phyloP scores from a whole-genome alignment of 352 stramenopile species.

The Blastocystis sp. region DNA sequence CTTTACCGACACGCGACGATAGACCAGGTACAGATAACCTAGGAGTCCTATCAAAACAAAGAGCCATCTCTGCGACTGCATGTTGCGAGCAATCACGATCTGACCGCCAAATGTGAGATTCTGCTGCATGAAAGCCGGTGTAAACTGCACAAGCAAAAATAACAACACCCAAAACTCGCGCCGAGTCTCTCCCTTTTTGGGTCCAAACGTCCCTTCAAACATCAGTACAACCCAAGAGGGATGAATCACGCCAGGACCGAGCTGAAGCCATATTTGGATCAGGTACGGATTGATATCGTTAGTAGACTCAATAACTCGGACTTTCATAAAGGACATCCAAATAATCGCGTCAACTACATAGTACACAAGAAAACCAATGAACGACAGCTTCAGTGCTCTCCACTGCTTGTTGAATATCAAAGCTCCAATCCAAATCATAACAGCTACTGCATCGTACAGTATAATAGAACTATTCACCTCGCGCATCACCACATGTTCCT shows the following conservation, averaged over 20 bases:
- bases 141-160: constrained; percentile 50
- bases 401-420: constrained; percentile 21
- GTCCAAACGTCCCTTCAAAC: constrained; percentile 58
- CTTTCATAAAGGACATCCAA: constrained; percentile 11
- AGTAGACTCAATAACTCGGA: background rate
- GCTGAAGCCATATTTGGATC: constrained; percentile 41
- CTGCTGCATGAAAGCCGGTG: constrained; percentile 32
- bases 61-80: constrained; percentile 48
- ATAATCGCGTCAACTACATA: constrained; percentile 50
- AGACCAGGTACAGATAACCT: constrained; percentile 32
- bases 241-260: constrained; percentile 57
- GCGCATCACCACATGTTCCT: background rate
- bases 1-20: background rate
- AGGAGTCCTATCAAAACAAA: constrained; percentile 15
- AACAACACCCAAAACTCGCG: constrained; percentile 34
- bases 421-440: constrained; percentile 18
- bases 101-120: background rate
- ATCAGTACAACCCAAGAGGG: constrained; percentile 45
- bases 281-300: constrained; percentile 1
- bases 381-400: background rate
- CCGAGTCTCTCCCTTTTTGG: background rate
- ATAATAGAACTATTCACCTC: constrained; percentile 8
- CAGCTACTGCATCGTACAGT: constrained; percentile 2
- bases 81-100: constrained; percentile 1
- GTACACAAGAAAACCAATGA: constrained; percentile 43